phyloP scores from a whole-genome alignment of 73 alveolate genomes.

The Halteria grandinella region DNA sequence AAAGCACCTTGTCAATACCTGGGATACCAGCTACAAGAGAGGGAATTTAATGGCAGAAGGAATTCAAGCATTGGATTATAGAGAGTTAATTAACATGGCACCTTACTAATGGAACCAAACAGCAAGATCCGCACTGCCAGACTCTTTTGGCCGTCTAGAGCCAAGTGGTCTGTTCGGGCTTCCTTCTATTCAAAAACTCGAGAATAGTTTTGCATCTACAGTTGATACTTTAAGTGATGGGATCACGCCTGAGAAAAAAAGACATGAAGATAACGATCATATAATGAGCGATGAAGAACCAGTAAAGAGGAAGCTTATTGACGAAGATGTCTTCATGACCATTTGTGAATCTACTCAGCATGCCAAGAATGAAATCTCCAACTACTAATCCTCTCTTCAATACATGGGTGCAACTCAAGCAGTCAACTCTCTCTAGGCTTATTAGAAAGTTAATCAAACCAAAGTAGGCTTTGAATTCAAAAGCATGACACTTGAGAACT shows the following conservation, averaged over 20 bases:
- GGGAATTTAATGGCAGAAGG: conserved; percentile 35
- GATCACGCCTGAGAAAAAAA: not conserved
- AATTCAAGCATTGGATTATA: not conserved
- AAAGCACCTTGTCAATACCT: not conserved
- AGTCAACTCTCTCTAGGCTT: conserved; percentile 15
- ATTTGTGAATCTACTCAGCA: not conserved
- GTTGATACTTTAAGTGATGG: not conserved
- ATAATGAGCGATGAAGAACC: not conserved
- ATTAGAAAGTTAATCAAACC: not conserved
- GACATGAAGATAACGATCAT: not conserved
- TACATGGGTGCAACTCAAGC: conserved; percentile 7
- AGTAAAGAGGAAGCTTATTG: not conserved
- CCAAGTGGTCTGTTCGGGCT: not conserved
- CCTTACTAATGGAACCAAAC: conserved; percentile 22
- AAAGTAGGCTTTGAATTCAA: conserved; percentile 17
- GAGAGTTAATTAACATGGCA: conserved; percentile 30
- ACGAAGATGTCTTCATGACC: conserved; percentile 3
- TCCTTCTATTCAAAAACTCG: conserved; percentile 3
- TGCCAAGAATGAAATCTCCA: not conserved
- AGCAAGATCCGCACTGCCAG: not conserved
- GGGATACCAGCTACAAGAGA: conserved; percentile 13
- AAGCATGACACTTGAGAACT: conserved; percentile 22
- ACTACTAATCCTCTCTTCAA: conserved; percentile 20
- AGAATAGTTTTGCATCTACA: conserved; percentile 30
- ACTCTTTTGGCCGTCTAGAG: too few relatives aligned